These are phyloP conservation scores for Triticum timopheevii DNA, from an alignment of 176 grass and related monocot genomes.

Conservation along the genomic window DNA sequence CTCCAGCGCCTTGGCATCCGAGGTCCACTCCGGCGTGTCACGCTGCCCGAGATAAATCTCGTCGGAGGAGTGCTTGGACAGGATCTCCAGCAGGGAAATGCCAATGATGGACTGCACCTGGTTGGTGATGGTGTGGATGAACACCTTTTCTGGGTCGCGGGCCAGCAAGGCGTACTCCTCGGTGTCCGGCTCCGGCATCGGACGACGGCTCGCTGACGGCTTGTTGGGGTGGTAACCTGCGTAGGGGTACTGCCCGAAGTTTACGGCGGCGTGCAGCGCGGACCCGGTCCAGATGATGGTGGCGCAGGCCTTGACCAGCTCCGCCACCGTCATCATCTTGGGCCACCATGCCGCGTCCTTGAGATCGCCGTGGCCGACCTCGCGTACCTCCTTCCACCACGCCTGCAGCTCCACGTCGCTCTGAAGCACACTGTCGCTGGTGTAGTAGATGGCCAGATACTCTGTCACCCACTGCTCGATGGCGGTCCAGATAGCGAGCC, in stretches of 20 bases:
- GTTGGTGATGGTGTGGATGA: conserved; percentile 8
- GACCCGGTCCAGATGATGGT: conserved; percentile 61
- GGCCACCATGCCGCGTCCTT: conserved; percentile 75
- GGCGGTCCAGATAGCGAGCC: conserved; percentile 45
- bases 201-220: not conserved
- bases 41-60: conserved; percentile 5
- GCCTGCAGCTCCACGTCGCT: conserved; percentile 59
- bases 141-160: not conserved
- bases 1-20: conserved; percentile 1
- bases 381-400: conserved; percentile 76
- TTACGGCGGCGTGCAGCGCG: conserved; percentile 57
- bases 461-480: conserved; percentile 57
- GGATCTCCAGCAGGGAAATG: conserved; percentile 6
- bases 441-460: conserved; percentile 56
- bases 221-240: conserved; percentile 9
- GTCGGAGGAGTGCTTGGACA: conserved; percentile 2
- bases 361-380: conserved; percentile 66
- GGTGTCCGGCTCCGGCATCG: not conserved
- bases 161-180: not conserved
- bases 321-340: conserved; percentile 44
- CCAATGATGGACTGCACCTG: not conserved
- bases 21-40: conserved; percentile 9
- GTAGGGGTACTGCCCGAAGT: conserved; percentile 66
- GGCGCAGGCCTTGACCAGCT: conserved; percentile 53
- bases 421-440: conserved; percentile 38